phyloP scores from a whole-genome alignment of 441 rosid genomes.

The Gossypium trilobum region DNA sequence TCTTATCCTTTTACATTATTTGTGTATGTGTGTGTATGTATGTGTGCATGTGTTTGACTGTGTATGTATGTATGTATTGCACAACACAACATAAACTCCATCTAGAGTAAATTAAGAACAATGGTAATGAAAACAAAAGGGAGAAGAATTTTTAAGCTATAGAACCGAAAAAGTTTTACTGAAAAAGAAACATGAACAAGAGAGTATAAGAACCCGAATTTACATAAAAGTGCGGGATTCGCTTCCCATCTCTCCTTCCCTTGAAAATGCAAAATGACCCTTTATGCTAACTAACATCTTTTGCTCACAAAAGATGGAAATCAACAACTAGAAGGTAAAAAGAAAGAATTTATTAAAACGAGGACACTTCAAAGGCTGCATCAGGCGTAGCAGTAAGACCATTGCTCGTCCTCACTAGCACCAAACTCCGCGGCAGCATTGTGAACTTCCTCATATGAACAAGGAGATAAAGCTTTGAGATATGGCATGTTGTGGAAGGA shows the following conservation, averaged over 20 bases:
- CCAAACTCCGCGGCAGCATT: conserved; percentile 31
- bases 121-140: too few relatives aligned
- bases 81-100: neutral
- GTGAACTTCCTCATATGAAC: conserved; percentile 46
- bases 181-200: conserved; percentile 11
- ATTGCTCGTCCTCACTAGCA: conserved; percentile 52
- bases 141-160: neutral
- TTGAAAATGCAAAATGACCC: conserved; percentile 24
- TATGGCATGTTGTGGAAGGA: conserved; percentile 87
- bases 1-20: too few relatives aligned
- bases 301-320: conserved; percentile 15
- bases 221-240: conserved; percentile 29
- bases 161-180: conserved; percentile 14
- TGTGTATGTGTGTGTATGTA: too few relatives aligned
- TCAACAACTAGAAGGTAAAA: conserved; percentile 1
- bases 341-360: conserved; percentile 19
- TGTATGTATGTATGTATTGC: too few relatives aligned
- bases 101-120: neutral
- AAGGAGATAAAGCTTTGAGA: conserved; percentile 39
- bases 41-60: too few relatives aligned
- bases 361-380: conserved; percentile 5
- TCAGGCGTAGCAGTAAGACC: conserved; percentile 63
- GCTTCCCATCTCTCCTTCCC: conserved; percentile 20
- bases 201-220: conserved; percentile 35
- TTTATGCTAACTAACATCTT: conserved; percentile 16